These are phyloP conservation scores for Globisporangium perplexum DNA, from an alignment of 352 stramenopile genomes.

Conservation along the genomic window DNA sequence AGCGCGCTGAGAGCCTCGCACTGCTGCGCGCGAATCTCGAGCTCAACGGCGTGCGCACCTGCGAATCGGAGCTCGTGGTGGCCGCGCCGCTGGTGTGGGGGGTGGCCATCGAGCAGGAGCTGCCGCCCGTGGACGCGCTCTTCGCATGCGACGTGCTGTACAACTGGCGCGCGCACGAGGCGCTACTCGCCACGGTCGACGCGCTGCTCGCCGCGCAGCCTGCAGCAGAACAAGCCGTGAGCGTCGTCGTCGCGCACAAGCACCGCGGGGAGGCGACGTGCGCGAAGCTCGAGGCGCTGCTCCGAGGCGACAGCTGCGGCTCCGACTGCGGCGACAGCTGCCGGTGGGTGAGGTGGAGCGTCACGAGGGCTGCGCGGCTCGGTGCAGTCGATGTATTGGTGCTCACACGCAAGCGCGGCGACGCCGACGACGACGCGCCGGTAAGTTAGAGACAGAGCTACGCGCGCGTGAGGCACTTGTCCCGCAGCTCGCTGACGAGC, in stretches of 20 bases:
- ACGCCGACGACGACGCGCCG: too few species aligned
- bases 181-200: conserved; percentile 32
- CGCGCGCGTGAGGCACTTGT: conserved; percentile 22
- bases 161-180: conserved; percentile 44
- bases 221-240: neutral
- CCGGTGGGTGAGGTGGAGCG: conserved; percentile 21
- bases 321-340: too few species aligned
- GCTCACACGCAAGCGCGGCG: conserved; percentile 11
- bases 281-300: conserved; percentile 18
- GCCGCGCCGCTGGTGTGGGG: conserved; percentile 32
- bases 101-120: neutral
- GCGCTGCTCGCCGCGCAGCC: neutral
- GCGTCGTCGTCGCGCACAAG: conserved; percentile 47
- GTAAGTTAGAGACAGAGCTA: neutral
- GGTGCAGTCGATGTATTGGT: conserved; percentile 19
- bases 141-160: conserved; percentile 63
- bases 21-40: conserved; percentile 27
- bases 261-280: conserved; percentile 30
- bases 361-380: conserved; percentile 14
- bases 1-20: conserved; percentile 22
- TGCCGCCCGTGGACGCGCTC: conserved; percentile 16
- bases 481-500: conserved; percentile 26
- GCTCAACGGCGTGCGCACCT: conserved; percentile 12
- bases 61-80: neutral
- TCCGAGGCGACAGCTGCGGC: conserved; percentile 2